Evolutionary conservation across 2,329 filamentous ascomycete genomes (phyloP).

Genomic region (Verticillium isaacii): DNA sequence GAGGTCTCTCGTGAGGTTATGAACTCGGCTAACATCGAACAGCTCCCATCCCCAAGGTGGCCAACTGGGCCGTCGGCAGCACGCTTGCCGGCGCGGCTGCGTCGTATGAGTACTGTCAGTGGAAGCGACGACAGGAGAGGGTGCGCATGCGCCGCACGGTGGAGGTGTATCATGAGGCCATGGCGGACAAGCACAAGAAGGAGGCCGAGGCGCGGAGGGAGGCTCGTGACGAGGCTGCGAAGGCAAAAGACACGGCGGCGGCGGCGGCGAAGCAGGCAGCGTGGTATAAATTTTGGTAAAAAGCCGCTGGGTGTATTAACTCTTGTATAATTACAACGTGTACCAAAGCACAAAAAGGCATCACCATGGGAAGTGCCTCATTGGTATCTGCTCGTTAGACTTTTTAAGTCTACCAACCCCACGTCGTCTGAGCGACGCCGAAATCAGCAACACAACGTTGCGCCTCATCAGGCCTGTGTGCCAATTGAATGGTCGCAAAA

Average conservation of each 20-base stretch:
- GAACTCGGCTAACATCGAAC: constrained; percentile 7
- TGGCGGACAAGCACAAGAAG: constrained; percentile 33
- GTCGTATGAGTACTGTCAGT: constrained; percentile 82
- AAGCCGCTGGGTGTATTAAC: background rate
- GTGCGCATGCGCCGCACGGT: constrained; percentile 81
- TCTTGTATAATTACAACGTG: constrained; percentile 11
- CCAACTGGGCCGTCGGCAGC: constrained; percentile 80
- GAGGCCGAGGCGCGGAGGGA: constrained; percentile 35
- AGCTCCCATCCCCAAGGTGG: constrained; percentile 61
- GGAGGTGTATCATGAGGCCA: constrained; percentile 50
- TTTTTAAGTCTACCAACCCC: background rate
- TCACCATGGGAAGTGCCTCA: background rate
- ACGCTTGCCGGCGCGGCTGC: constrained; percentile 67
- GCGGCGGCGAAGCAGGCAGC: constrained; percentile 27
- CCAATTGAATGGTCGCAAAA: background rate
- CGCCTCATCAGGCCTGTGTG: background rate
- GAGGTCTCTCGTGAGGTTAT: constrained; percentile 16
- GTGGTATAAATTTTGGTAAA: constrained; percentile 57
- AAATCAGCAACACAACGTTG: background rate
- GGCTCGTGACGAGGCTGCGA: constrained; percentile 14
- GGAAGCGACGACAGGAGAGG: constrained; percentile 67
- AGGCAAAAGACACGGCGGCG: constrained; percentile 24
- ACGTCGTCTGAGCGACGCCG: background rate
- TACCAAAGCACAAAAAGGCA: constrained; percentile 1
- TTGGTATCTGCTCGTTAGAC: background rate